phyloP scores from a whole-genome alignment of 2,329 filamentous ascomycete species.

The Ustulina deusta region DNA sequence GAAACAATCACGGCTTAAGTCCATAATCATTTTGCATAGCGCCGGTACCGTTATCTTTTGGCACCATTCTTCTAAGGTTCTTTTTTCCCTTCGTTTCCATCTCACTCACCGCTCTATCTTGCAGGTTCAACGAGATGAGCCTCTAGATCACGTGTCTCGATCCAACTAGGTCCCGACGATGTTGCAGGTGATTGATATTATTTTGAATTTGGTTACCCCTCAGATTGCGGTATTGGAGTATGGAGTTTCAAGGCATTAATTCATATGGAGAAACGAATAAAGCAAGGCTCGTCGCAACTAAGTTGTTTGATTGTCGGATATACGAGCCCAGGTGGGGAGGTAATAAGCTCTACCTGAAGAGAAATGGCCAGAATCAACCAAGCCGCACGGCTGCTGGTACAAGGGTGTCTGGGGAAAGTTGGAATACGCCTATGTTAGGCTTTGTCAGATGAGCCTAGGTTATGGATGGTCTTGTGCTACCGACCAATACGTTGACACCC shows the following conservation, averaged over 20 bases:
- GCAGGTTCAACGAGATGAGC: slow-evolving; percentile 34
- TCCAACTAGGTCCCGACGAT: slow-evolving; percentile 26
- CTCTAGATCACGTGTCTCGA: slow-evolving; percentile 30
- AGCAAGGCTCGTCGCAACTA: slow-evolving; percentile 31
- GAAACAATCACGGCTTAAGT: slow-evolving; percentile 26
- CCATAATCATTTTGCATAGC: slow-evolving; percentile 41
- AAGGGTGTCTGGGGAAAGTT: slow-evolving; percentile 23
- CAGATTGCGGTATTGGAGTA: slow-evolving; percentile 34
- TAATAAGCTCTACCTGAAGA: slow-evolving; percentile 22
- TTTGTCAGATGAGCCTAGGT: slow-evolving; percentile 20
- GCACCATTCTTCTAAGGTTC: slow-evolving; percentile 23
- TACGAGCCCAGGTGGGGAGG: slow-evolving; percentile 22
- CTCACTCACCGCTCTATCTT: slow-evolving; percentile 33
- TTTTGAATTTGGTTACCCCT: slow-evolving; percentile 30
- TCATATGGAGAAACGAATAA: slow-evolving; percentile 28
- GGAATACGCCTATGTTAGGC: slow-evolving; percentile 22
- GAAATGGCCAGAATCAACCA: slow-evolving; percentile 21
- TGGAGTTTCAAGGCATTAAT: slow-evolving; percentile 36
- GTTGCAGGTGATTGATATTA: slow-evolving; percentile 28
- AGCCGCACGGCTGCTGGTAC: slow-evolving; percentile 16
- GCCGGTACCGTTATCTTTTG: slow-evolving; percentile 38
- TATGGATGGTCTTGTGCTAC: slow-evolving; percentile 24
- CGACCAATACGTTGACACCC: slow-evolving; percentile 31
- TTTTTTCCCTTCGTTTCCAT: slow-evolving; percentile 26
- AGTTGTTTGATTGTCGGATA: slow-evolving; percentile 34